Percentiles rank a stretch among this genome's conserved stretches.
phyloP scores from a whole-genome alignment of 768 basidiomycete species.

The Auricularia cornea region DNA sequence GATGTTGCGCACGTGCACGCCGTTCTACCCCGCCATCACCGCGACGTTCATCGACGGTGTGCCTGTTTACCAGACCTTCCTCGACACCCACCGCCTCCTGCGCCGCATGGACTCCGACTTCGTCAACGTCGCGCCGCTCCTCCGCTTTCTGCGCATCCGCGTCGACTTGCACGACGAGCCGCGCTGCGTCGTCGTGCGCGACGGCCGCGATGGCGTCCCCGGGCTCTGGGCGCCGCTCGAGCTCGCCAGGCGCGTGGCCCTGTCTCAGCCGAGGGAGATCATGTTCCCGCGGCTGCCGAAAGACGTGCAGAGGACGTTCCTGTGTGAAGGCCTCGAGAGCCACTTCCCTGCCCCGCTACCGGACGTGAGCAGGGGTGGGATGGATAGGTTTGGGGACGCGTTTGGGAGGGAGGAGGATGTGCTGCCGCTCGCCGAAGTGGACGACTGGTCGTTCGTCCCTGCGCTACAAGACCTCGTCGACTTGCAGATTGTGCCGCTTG shows the following conservation, averaged over 20 bases:
- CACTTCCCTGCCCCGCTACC: slow-evolving; percentile 55
- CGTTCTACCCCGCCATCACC: neutral
- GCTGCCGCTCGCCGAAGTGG: slow-evolving; percentile 21
- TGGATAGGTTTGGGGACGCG: slow-evolving; percentile 57
- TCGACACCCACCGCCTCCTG: slow-evolving; percentile 40
- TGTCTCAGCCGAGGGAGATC: slow-evolving; percentile 30
- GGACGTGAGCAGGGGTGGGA: slow-evolving; percentile 39
- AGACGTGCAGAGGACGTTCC: slow-evolving; percentile 43
- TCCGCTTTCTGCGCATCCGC: slow-evolving; percentile 35
- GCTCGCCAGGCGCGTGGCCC: slow-evolving; percentile 44
- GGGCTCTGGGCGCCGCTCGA: slow-evolving; percentile 67
- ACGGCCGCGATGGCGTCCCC: slow-evolving; percentile 42
- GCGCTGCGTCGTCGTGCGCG: slow-evolving; percentile 36
- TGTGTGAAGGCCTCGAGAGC: slow-evolving; percentile 53
- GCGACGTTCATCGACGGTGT: slow-evolving; percentile 23
- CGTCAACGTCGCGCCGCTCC: slow-evolving; percentile 59
- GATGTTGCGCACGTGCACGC: neutral
- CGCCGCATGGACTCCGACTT: slow-evolving; percentile 75
- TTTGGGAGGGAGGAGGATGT: slow-evolving; percentile 47
- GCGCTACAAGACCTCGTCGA: neutral
- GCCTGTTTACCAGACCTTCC: slow-evolving; percentile 62
- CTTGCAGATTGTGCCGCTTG: slow-evolving; percentile 2
- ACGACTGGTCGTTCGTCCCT: neutral
- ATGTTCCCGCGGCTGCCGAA: slow-evolving; percentile 8
- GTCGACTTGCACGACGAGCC: neutral